Conservation (phyloP, 116 monocot species). For the Cymodocea nodosa region DNA sequence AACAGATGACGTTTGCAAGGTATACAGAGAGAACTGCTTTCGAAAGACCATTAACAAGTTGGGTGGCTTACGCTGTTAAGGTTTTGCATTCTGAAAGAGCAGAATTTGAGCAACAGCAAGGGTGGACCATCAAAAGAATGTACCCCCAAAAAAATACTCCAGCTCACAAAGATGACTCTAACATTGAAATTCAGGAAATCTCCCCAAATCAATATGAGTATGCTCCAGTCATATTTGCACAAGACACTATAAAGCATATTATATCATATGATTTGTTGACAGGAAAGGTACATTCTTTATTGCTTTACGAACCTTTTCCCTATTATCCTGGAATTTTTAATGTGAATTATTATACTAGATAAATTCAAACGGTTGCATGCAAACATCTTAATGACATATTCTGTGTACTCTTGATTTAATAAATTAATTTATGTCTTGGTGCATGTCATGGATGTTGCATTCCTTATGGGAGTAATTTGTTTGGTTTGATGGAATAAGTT, state of each 20-base stretch:
- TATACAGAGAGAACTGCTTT: conserved; percentile 94
- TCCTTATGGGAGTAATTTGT: too few species aligned
- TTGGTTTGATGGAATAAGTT: too few species aligned
- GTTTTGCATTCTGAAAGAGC: conserved; percentile 72
- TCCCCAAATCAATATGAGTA: conserved; percentile 69
- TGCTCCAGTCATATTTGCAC: conserved; percentile 97
- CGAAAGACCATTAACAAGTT: conserved; percentile 88
- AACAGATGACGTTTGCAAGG: conserved; percentile 80
- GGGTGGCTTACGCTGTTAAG: conserved; percentile 94
- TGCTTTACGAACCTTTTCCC: not conserved
- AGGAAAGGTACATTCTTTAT: conserved; percentile 40
- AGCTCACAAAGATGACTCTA: conserved; percentile 25
- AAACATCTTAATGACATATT: too few species aligned
- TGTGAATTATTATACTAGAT: too few species aligned
- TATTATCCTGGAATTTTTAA: too few species aligned
- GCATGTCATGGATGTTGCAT: too few species aligned
- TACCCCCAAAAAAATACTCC: conserved; percentile 44
- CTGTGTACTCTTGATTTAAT: too few species aligned
- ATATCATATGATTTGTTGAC: conserved; percentile 87
- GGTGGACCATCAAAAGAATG: conserved; percentile 92
- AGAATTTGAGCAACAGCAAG: conserved; percentile 80
- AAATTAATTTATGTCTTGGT: too few species aligned
- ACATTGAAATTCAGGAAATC: conserved; percentile 29
- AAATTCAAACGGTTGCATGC: too few species aligned
- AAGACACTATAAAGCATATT: conserved; percentile 79